Percentiles rank a stretch among this genome's conserved stretches.
phyloP scores from a whole-genome alignment of 352 stramenopile genomes.

The Albugo candida region DNA sequence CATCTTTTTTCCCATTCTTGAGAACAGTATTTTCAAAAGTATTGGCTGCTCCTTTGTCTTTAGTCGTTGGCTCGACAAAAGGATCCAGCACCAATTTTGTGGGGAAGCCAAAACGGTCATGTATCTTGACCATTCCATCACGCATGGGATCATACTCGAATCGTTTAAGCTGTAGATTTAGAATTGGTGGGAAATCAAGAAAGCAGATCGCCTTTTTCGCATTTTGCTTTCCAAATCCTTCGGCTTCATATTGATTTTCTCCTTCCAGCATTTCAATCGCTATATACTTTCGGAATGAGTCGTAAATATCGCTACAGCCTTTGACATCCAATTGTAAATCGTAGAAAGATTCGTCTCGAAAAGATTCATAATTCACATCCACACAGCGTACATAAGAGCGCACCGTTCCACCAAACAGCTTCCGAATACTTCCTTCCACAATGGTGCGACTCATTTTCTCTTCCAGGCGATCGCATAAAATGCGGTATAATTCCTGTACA shows the following conservation, averaged over 20 bases:
- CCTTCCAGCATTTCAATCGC: slow-evolving; percentile 83
- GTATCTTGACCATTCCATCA: slow-evolving; percentile 79
- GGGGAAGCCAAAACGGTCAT: slow-evolving; percentile 75
- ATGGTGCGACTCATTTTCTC: slow-evolving; percentile 84
- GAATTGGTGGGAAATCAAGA: slow-evolving; percentile 64
- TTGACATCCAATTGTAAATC: slow-evolving; percentile 87
- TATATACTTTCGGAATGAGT: slow-evolving; percentile 83
- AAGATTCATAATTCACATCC: slow-evolving; percentile 78
- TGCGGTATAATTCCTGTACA: slow-evolving; percentile 81
- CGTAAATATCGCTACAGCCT: slow-evolving; percentile 74
- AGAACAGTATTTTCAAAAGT: neutral
- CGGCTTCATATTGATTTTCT: slow-evolving; percentile 87
- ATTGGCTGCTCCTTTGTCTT: neutral
- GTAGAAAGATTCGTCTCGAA: slow-evolving; percentile 81
- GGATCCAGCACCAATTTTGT: slow-evolving; percentile 55
- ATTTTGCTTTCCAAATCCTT: slow-evolving; percentile 78
- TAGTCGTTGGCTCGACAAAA: slow-evolving; percentile 16
- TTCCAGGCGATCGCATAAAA: slow-evolving; percentile 82
- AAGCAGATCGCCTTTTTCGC: slow-evolving; percentile 80
- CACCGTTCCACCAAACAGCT: slow-evolving; percentile 81
- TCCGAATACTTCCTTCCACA: slow-evolving; percentile 60
- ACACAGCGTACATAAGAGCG: slow-evolving; percentile 82
- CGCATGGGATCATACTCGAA: slow-evolving; percentile 77
- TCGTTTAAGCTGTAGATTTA: slow-evolving; percentile 86
- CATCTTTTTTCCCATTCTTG: neutral